Conservation (phyloP, 208 protist species). For the Crithidia sp. region DNA sequence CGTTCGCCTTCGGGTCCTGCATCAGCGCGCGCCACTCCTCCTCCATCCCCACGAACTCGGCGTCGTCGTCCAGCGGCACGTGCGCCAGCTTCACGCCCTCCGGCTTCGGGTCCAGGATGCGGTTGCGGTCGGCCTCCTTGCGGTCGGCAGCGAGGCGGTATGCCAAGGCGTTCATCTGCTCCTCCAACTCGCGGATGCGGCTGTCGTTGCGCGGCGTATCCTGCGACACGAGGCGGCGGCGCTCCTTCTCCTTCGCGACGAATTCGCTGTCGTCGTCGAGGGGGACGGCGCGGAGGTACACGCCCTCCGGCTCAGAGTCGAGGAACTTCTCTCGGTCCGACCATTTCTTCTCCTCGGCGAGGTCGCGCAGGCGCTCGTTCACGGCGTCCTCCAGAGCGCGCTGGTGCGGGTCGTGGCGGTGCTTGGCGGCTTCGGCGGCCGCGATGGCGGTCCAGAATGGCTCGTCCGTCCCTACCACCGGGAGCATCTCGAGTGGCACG, state of each 20-base stretch:
- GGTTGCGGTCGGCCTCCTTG: constrained; percentile 48
- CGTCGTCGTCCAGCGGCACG: constrained; percentile 18
- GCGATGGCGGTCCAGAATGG: constrained; percentile 24
- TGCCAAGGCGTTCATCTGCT: constrained; percentile 6
- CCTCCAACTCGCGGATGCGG: constrained; percentile 27
- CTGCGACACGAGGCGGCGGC: background rate
- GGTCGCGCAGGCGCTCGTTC: constrained; percentile 32
- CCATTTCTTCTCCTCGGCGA: constrained; percentile 38
- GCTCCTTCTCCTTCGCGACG: constrained; percentile 3
- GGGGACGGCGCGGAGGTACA: constrained; percentile 31
- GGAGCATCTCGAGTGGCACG: constrained; percentile 34
- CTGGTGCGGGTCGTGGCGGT: background rate
- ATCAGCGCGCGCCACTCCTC: constrained; percentile 36
- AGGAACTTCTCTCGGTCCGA: constrained; percentile 46
- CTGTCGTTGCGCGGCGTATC: constrained; percentile 1
- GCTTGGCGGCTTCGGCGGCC: constrained; percentile 22
- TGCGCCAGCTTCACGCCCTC: background rate
- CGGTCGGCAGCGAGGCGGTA: constrained; percentile 44
- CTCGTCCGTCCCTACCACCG: constrained; percentile 34
- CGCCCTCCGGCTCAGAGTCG: constrained; percentile 16
- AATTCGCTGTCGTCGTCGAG: constrained; percentile 39
- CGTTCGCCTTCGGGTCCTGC: constrained; percentile 41
- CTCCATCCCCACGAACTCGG: constrained; percentile 37
- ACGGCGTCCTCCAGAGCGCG: constrained; percentile 22
- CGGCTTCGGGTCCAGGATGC: background rate